Evolutionary conservation across 2,329 filamentous ascomycete species (phyloP).

Genomic region (Epichloe elymi): DNA sequence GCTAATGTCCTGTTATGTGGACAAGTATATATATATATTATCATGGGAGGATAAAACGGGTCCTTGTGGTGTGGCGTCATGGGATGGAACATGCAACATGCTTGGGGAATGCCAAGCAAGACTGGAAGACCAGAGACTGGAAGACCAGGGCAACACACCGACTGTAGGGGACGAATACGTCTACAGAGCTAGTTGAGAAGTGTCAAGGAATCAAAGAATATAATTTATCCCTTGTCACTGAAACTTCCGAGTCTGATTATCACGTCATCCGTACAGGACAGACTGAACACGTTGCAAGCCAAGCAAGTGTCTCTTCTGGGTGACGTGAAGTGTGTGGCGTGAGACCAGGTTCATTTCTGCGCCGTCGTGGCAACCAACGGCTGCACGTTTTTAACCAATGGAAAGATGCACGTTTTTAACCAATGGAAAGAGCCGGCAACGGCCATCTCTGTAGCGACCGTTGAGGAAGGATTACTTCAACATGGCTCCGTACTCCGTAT

Average conservation of each 20-base stretch:
- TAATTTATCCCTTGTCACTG: not conserved
- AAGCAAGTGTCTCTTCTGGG: not conserved
- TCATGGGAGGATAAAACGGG: not conserved
- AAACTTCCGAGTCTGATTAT: no score
- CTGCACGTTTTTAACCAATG: not conserved
- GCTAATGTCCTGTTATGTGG: not conserved
- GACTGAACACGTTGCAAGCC: no score
- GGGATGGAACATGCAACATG: not conserved
- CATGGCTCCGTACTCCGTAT: no score
- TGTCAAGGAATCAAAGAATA: not conserved
- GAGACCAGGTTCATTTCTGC: not conserved
- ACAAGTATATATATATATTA: not conserved
- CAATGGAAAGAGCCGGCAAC: not conserved
- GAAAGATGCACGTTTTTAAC: not conserved
- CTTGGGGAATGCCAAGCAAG: not conserved
- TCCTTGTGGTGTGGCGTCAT: slow-evolving; percentile 1
- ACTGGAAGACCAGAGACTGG: not conserved
- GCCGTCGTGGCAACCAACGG: not conserved
- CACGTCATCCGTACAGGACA: no score
- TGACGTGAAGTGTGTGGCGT: not conserved
- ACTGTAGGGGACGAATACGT: not conserved
- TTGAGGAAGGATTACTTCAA: no score
- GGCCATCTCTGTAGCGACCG: not conserved
- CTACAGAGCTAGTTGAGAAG: not conserved
- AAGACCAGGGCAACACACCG: not conserved